Percentiles rank a stretch among this genome's conserved stretches.
Conservation (phyloP, 768 basidiomycete species). For the Serpula lacrymans region DNA sequence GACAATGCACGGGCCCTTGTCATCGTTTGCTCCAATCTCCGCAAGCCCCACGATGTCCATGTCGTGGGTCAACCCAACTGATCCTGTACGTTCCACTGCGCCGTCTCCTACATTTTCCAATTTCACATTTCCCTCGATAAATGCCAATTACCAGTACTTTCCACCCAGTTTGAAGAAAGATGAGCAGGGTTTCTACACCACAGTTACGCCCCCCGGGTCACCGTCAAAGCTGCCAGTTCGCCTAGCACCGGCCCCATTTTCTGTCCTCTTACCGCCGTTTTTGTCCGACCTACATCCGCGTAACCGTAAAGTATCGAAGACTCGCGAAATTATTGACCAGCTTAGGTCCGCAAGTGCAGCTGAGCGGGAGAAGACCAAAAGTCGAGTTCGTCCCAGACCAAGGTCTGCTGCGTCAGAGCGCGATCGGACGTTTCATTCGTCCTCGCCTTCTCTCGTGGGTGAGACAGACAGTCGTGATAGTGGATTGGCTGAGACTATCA, state of each 20-base stretch:
- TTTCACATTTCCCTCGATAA: conserved; percentile 50
- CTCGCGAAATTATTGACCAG: conserved; percentile 57
- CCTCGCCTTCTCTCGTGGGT: too few relatives aligned
- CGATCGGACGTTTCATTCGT: too few relatives aligned
- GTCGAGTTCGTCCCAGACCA: too few relatives aligned
- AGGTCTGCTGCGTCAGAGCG: too few relatives aligned
- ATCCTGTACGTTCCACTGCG: conserved; percentile 17
- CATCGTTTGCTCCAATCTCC: conserved; percentile 41
- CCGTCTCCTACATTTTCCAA: conserved; percentile 14
- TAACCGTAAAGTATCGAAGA: conserved; percentile 47
- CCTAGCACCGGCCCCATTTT: conserved; percentile 27
- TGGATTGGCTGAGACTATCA: too few relatives aligned
- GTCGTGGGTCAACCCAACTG: conserved; percentile 16
- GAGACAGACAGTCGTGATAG: too few relatives aligned
- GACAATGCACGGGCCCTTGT: conserved; percentile 40
- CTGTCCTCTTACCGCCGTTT: conserved; percentile 46
- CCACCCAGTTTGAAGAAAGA: conserved; percentile 49
- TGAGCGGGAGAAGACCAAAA: too few relatives aligned
- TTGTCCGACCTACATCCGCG: conserved; percentile 37
- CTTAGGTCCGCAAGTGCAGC: conserved; percentile 36
- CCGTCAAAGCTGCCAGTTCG: conserved; percentile 12
- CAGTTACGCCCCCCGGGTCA: conserved; percentile 20
- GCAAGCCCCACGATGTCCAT: conserved; percentile 23
- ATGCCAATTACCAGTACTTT: conserved; percentile 21
- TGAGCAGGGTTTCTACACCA: conserved; percentile 49